These are phyloP conservation scores for Forsythia suspensa DNA, from an alignment of 257 asterid species.

Conservation along the genomic window DNA sequence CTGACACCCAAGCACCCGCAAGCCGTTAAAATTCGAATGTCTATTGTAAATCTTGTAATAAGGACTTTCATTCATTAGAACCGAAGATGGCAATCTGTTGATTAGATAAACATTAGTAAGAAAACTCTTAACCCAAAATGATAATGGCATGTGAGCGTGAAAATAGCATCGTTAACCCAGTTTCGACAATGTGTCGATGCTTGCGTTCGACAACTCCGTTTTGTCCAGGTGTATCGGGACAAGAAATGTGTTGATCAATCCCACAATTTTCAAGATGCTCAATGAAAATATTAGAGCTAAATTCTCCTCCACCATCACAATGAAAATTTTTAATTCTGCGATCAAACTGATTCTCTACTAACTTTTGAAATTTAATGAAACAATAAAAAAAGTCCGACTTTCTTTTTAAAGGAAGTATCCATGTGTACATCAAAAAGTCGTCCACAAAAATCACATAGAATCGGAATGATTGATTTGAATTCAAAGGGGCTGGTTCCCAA, in stretches of 20 bases:
- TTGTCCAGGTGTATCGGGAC: background rate
- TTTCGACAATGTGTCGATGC: slow-evolving; percentile 17
- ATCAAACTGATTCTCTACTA: slow-evolving; percentile 9
- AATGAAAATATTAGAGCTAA: background rate
- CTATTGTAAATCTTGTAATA: background rate
- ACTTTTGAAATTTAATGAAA: background rate
- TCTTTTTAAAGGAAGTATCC: background rate
- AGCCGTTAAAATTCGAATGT: background rate
- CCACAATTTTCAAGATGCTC: background rate
- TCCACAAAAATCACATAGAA: slow-evolving; percentile 7
- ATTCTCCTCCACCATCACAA: slow-evolving; percentile 14
- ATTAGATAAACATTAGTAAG: background rate
- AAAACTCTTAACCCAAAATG: slow-evolving; percentile 8
- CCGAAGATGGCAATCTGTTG: background rate
- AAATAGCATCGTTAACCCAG: background rate
- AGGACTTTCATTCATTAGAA: background rate
- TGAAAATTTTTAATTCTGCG: background rate
- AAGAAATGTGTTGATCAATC: background rate
- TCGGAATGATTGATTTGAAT: background rate
- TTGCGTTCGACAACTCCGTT: background rate
- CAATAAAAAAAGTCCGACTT: background rate
- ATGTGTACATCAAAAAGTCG: background rate
- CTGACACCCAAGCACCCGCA: background rate
- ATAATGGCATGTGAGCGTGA: background rate
- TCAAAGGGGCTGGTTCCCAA: slow-evolving; percentile 17